phyloP scores from a whole-genome alignment of 805 yeast species.

The Pichia paraexigua region DNA sequence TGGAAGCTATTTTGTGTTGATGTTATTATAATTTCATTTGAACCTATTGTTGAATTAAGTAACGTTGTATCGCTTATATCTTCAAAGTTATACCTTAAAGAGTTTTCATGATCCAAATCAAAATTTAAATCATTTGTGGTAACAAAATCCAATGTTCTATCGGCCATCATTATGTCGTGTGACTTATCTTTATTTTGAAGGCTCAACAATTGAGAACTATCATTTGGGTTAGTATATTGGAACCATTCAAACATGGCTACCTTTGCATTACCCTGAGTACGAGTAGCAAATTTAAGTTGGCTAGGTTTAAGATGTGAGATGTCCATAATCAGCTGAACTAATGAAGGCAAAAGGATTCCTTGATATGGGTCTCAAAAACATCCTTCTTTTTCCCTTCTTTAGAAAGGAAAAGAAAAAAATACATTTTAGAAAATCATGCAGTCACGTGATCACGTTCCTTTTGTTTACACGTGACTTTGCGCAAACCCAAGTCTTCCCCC shows the following conservation, averaged over 20 bases:
- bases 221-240: neutral
- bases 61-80: neutral
- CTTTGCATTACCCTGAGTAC: neutral
- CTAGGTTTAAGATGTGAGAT: neutral
- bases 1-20: neutral
- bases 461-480: neutral
- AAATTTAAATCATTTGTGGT: neutral
- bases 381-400: neutral
- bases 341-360: neutral
- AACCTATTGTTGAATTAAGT: neutral
- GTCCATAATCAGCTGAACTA: neutral
- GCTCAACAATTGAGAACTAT: neutral
- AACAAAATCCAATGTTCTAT: neutral
- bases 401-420: neutral
- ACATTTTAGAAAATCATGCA: neutral
- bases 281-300: neutral
- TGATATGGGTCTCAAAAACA: neutral
- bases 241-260: neutral
- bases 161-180: neutral
- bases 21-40: neutral
- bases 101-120: neutral
- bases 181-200: neutral
- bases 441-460: neutral
- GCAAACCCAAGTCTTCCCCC: neutral
- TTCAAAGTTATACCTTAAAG: neutral